These are phyloP conservation scores for Penstemon eatonii DNA, from an alignment of 257 asterid species.

Conservation along the genomic window DNA sequence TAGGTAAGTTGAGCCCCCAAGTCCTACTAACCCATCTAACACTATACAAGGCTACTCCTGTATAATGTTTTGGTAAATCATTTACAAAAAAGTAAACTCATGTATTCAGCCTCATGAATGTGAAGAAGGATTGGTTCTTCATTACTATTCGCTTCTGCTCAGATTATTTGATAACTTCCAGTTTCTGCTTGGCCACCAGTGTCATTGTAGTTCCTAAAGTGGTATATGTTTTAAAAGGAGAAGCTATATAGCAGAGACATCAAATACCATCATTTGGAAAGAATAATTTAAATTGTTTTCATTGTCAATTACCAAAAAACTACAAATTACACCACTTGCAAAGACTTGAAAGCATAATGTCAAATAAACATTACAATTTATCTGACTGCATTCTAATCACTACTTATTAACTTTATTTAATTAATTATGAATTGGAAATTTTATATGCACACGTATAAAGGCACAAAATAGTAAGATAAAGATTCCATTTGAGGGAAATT, in stretches of 20 bases:
- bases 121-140: background rate
- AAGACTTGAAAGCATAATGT: background rate
- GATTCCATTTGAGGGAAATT: background rate
- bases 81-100: background rate
- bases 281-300: background rate
- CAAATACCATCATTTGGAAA: background rate
- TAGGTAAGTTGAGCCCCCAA: constrained; percentile 6
- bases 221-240: background rate
- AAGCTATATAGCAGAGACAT: background rate
- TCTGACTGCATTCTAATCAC: background rate
- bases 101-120: background rate
- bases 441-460: background rate
- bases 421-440: background rate
- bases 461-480: background rate
- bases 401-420: background rate
- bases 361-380: background rate
- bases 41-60: background rate
- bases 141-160: background rate
- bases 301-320: background rate
- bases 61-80: background rate
- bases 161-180: background rate
- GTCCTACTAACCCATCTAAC: constrained; percentile 5
- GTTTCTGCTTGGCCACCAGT: background rate
- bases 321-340: background rate
- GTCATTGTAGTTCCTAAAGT: background rate